phyloP scores from a whole-genome alignment of 1,284 basidiomycete genomes.

The Exobasidium rhododendri region DNA sequence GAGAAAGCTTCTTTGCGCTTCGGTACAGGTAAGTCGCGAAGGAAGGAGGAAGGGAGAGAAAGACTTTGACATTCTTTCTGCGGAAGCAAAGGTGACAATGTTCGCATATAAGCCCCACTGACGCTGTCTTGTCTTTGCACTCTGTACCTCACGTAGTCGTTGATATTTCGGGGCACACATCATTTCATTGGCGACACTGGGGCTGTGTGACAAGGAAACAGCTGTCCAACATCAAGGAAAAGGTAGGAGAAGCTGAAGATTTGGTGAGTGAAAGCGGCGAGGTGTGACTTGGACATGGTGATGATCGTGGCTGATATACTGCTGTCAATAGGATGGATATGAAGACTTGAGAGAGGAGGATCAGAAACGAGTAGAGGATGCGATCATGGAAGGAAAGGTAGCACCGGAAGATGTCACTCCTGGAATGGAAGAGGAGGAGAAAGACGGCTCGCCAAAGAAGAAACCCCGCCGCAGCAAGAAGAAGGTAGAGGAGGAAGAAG shows the following conservation, averaged over 20 bases:
- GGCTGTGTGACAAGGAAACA: slow-evolving; percentile 72
- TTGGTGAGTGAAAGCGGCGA: slow-evolving; percentile 3
- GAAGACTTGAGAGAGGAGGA: slow-evolving; percentile 34
- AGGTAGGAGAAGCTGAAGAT: slow-evolving; percentile 58
- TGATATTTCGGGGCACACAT: slow-evolving; percentile 11
- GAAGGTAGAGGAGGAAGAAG: slow-evolving; percentile 4
- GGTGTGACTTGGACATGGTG: slow-evolving; percentile 4
- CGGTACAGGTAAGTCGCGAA: slow-evolving; percentile 16
- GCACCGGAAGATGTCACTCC: slow-evolving; percentile 31
- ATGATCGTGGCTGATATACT: background rate
- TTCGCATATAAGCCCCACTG: no score
- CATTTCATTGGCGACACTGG: slow-evolving; percentile 75
- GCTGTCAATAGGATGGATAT: slow-evolving; percentile 20
- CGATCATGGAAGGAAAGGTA: slow-evolving; percentile 32
- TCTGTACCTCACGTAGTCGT: no score
- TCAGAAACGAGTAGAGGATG: slow-evolving; percentile 22
- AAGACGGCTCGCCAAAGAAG: background rate
- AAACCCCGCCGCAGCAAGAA: background rate
- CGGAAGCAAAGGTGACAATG: no score
- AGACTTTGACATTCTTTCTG: no score
- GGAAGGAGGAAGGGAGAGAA: no score
- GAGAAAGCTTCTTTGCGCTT: slow-evolving; percentile 52
- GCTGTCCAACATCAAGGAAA: slow-evolving; percentile 69
- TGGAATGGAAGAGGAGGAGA: background rate
- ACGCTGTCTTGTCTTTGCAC: no score